These are phyloP conservation scores for Alisma plantagoaquatica DNA, from an alignment of 106 monocot species.

Conservation along the genomic window DNA sequence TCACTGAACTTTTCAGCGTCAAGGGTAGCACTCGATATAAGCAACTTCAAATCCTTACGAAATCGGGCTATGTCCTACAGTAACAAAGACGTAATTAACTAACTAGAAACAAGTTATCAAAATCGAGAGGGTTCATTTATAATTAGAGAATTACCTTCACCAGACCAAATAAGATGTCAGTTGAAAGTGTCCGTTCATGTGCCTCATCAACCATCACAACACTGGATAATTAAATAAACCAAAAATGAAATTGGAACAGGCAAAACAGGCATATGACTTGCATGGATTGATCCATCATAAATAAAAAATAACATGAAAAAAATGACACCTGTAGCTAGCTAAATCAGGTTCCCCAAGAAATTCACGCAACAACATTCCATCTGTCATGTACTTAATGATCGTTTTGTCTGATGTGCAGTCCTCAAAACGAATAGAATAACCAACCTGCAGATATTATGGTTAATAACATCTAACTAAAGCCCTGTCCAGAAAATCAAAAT, in stretches of 20 bases:
- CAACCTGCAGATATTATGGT: constrained; percentile 76
- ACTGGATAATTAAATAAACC: constrained; percentile 22
- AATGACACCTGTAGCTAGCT: constrained; percentile 67
- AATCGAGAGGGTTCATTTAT: not conserved
- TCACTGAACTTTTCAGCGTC: constrained; percentile 90
- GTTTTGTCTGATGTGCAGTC: constrained; percentile 97
- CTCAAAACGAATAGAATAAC: constrained; percentile 96
- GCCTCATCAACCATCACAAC: constrained; percentile 96
- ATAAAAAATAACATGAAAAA: too few relatives aligned
- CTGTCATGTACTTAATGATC: constrained; percentile 88
- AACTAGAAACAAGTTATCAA: constrained; percentile 3
- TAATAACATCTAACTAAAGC: too few relatives aligned
- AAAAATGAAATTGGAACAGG: not conserved
- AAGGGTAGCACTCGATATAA: constrained; percentile 87
- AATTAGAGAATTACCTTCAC: constrained; percentile 40
- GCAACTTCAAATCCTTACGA: constrained; percentile 66
- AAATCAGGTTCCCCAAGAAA: constrained; percentile 96
- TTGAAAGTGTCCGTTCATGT: constrained; percentile 83
- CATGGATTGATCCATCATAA: too few relatives aligned
- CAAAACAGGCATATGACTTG: not conserved
- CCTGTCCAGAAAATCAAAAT: too few relatives aligned
- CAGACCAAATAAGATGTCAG: constrained; percentile 82
- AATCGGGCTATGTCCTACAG: constrained; percentile 76
- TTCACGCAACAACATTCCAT: constrained; percentile 91
- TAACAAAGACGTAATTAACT: not conserved